phyloP scores from a whole-genome alignment of 441 rosid species.

The Erodium moschatum region DNA sequence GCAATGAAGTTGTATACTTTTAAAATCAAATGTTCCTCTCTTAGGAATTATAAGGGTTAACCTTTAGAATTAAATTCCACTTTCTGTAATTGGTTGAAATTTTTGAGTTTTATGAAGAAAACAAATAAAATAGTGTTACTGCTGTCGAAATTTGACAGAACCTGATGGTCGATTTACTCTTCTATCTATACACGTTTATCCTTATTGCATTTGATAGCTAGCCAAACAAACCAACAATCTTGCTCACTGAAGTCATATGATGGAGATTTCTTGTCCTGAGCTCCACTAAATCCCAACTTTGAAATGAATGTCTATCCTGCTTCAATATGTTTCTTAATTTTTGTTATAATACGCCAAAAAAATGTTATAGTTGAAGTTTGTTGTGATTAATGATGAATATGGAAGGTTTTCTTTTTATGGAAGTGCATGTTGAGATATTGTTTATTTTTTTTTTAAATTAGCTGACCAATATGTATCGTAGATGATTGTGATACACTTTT shows the following conservation, averaged over 20 bases:
- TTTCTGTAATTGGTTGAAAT: background rate
- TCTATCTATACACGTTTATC: background rate
- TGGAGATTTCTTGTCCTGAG: background rate
- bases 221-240: background rate
- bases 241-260: background rate
- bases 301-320: background rate
- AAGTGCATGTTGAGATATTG: background rate
- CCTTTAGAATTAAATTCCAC: background rate
- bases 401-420: no score
- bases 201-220: background rate
- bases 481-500: background rate
- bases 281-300: background rate
- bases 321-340: background rate
- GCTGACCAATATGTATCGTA: background rate
- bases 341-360: background rate
- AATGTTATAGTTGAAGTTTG: background rate
- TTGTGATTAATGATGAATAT: background rate
- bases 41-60: background rate
- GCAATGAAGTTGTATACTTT: background rate
- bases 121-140: background rate
- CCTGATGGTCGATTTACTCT: background rate
- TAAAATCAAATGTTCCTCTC: background rate
- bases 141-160: background rate
- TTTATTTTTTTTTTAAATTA: background rate
- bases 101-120: background rate